Conservation (phyloP, 257 asterid species). For the Lycium barbarum region DNA sequence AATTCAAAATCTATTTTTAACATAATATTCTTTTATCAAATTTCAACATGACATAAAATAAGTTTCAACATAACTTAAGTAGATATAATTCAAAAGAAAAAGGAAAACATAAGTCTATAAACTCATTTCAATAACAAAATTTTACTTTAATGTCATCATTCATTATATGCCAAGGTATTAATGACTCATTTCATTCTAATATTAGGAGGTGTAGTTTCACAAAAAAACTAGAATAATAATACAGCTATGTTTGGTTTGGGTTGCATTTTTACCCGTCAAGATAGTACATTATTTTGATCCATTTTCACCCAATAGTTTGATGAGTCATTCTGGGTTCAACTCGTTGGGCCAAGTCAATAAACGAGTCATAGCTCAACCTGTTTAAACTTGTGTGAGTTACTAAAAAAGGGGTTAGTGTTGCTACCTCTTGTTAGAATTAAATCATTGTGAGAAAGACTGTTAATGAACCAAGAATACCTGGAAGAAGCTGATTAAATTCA, state of each 20-base stretch:
- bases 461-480: constrained; percentile 49
- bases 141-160: too few species aligned
- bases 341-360: neutral
- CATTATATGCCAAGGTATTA: too few species aligned
- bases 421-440: neutral
- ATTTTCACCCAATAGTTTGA: neutral
- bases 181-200: too few species aligned
- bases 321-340: neutral
- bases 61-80: too few species aligned
- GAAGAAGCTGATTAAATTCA: constrained; percentile 85
- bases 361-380: neutral
- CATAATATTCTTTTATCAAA: too few species aligned
- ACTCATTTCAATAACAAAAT: too few species aligned
- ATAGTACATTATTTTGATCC: neutral
- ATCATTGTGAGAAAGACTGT: neutral
- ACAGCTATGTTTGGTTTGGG: neutral
- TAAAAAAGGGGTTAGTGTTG: neutral
- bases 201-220: too few species aligned
- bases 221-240: too few species aligned
- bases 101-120: too few species aligned
- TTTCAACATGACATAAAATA: too few species aligned
- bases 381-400: neutral
- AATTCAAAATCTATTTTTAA: too few species aligned
- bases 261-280: neutral
- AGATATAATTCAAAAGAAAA: too few species aligned